Conservation (phyloP, 2,329 filamentous ascomycete species). For the Aspergillus arachidicola region DNA sequence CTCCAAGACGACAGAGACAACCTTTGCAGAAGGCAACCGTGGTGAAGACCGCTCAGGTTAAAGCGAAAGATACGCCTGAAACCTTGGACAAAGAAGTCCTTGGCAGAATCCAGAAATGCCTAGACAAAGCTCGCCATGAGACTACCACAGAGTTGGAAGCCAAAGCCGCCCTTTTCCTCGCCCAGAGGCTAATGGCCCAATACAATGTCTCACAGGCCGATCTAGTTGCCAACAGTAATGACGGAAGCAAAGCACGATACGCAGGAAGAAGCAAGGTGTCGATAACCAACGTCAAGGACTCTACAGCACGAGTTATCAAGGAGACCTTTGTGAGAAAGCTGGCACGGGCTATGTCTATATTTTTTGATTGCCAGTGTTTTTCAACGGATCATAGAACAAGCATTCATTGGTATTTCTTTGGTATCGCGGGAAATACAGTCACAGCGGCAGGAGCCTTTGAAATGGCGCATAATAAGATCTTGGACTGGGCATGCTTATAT, state of each 20-base stretch:
- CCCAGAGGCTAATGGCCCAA: slow-evolving; percentile 18
- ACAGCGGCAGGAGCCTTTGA: too few relatives aligned
- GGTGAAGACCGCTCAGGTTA: slow-evolving; percentile 4
- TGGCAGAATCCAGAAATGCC: slow-evolving; percentile 28
- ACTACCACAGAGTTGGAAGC: slow-evolving; percentile 26
- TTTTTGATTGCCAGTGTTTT: too few relatives aligned
- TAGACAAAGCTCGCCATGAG: slow-evolving; percentile 22
- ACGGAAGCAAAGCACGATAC: slow-evolving; percentile 11
- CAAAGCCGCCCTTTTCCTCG: slow-evolving; percentile 21
- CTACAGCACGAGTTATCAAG: slow-evolving; percentile 1
- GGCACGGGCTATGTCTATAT: too few relatives aligned
- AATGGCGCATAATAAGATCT: too few relatives aligned
- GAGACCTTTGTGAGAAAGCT: slow-evolving; percentile 11
- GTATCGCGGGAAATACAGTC: too few relatives aligned
- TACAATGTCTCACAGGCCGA: slow-evolving; percentile 19
- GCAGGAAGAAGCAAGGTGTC: slow-evolving; percentile 12
- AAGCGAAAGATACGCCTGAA: neutral
- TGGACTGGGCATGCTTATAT: too few relatives aligned
- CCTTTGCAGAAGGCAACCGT: slow-evolving; percentile 13
- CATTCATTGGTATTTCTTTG: too few relatives aligned
- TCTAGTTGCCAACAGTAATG: slow-evolving; percentile 8
- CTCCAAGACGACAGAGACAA: neutral
- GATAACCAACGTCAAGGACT: slow-evolving; percentile 10
- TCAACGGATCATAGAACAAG: too few relatives aligned
- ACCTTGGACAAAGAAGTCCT: slow-evolving; percentile 13